Evolutionary conservation across 2,329 filamentous ascomycete genomes (phyloP).

Genomic region (Fusarium brachygibbosum): DNA sequence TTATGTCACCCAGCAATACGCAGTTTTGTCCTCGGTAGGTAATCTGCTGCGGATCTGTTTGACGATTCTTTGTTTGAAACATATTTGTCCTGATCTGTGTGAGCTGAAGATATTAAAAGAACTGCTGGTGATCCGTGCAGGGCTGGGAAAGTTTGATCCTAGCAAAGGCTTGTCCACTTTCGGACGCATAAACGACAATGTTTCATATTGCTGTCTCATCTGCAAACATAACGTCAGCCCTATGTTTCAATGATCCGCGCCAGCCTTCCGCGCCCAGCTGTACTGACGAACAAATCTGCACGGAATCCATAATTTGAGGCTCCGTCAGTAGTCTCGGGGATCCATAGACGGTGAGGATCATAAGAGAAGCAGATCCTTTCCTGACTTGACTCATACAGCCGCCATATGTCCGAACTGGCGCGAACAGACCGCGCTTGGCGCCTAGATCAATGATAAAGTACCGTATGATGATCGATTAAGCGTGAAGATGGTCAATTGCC

Average conservation of each 20-base stretch:
- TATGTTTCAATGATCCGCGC: not conserved
- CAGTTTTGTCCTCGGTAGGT: too few species aligned
- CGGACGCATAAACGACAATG: not conserved
- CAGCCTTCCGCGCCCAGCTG: not conserved
- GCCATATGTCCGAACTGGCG: not conserved
- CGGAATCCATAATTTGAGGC: not conserved
- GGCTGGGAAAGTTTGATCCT: not conserved
- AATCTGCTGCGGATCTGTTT: not conserved
- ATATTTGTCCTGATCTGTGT: not conserved
- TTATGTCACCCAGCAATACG: too few species aligned
- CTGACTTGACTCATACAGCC: not conserved
- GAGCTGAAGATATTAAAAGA: not conserved
- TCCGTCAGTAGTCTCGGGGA: not conserved
- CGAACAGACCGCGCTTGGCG: not conserved
- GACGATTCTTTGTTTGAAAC: not conserved
- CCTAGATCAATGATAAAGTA: too few species aligned
- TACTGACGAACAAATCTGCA: not conserved
- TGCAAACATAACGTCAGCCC: not conserved
- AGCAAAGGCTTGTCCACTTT: not conserved
- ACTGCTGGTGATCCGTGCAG: not conserved
- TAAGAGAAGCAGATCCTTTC: not conserved
- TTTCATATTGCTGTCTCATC: not conserved
- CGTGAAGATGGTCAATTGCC: too few species aligned
- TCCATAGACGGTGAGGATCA: accelerated
- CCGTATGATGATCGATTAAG: not conserved